A percentile compares a stretch with the other conserved stretches of the same genome.
phyloP scores from a whole-genome alignment of 768 basidiomycete genomes.

The Lactifluus volemus region DNA sequence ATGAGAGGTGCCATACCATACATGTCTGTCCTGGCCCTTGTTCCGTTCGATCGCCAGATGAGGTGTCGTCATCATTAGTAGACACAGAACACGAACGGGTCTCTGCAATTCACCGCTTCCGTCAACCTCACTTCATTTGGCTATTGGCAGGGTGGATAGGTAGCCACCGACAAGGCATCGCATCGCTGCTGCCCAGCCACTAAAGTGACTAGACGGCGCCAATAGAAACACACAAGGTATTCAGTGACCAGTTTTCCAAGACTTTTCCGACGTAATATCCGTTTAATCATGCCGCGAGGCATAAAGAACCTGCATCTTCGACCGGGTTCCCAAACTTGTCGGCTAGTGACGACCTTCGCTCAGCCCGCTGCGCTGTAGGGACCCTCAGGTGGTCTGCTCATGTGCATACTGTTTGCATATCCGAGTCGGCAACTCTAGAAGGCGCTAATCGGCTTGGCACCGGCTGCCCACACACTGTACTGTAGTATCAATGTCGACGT shows the following conservation, averaged over 20 bases:
- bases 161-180: not conserved
- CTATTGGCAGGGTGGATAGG: not conserved
- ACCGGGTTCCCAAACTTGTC: not conserved
- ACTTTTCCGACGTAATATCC: slow-evolving; percentile 1
- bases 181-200: not conserved
- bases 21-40: not conserved
- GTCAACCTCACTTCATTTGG: not conserved
- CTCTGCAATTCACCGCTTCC: not conserved
- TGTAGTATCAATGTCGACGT: too few species aligned
- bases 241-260: not conserved
- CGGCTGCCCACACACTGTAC: too few species aligned
- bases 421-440: not conserved
- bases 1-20: not conserved
- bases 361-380: not conserved
- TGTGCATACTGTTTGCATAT: not conserved
- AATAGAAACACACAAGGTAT: not conserved
- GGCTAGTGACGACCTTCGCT: not conserved
- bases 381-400: not conserved
- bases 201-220: not conserved
- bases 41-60: not conserved
- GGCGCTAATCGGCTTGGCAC: too few species aligned
- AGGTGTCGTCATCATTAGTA: not conserved
- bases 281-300: not conserved
- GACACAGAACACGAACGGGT: not conserved
- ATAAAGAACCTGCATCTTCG: not conserved